phyloP scores from a whole-genome alignment of 73 alveolate species.

The Breviolum minutum region DNA sequence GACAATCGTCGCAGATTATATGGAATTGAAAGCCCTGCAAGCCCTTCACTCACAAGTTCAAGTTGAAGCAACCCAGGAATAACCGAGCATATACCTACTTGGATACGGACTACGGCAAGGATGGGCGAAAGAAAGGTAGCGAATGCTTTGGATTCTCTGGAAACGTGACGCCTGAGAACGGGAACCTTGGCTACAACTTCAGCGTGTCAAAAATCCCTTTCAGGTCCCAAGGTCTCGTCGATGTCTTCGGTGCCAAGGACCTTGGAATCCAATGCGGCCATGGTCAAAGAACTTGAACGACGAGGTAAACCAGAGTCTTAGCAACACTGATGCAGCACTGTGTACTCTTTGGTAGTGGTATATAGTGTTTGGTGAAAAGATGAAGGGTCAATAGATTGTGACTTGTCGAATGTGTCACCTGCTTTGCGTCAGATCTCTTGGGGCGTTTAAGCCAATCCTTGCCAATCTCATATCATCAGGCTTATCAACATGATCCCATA shows the following conservation, averaged over 20 bases:
- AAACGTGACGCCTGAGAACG: conserved; percentile 35
- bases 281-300: conserved; percentile 7
- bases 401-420: too few relatives aligned
- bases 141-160: conserved; percentile 90
- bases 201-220: too few relatives aligned
- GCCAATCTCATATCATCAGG: too few relatives aligned
- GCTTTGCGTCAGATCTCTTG: too few relatives aligned
- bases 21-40: background rate
- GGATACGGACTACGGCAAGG: conserved; percentile 52
- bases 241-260: background rate
- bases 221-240: background rate
- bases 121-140: conserved; percentile 72
- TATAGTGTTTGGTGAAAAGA: too few relatives aligned
- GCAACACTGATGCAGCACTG: too few relatives aligned
- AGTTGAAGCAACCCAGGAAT: conserved; percentile 4
- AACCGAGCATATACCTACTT: conserved; percentile 62
- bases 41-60: background rate
- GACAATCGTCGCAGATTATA: too few relatives aligned
- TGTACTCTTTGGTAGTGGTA: too few relatives aligned
- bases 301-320: conserved; percentile 20
- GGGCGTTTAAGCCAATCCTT: too few relatives aligned
- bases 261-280: background rate
- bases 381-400: too few relatives aligned
- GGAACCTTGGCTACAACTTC: background rate
- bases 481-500: too few relatives aligned